Base-by-base conservation (phyloP, 495 filamentous ascomycete genomes). In the Sordaria brevicollis region DNA sequence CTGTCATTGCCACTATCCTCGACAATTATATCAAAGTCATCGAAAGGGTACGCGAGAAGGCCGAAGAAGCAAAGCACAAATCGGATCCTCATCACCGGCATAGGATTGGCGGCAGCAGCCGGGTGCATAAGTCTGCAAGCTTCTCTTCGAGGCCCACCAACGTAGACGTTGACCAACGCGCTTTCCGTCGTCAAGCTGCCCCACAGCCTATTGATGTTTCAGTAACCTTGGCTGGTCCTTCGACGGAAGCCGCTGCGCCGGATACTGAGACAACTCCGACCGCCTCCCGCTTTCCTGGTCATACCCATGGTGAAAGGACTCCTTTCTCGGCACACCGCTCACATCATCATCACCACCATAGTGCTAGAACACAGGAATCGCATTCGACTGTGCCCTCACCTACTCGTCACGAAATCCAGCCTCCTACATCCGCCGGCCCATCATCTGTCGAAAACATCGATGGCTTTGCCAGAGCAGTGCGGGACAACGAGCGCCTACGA, bases 1-100 rank as follows among this genome's bases (percentile, higher is more conserved):
- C 95, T 11, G 96, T 99, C 69, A 97, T 98, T 74, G 95, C 95
- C 39, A 98, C 95, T n/a, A 97, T 99, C 67, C 89, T 99, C 71
- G 93, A 97, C 82, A 98, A 98, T 76, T 98, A 99, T 82, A 93
- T 97, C 82, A 92, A 95, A 78, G 93, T 97, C 69, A 88, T 97
- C 68, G 95, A 98, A 72, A 93, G 92, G 76, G 90, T 91, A 70
- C 90, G 93, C 67, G 91, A 94, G 71, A 93, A 91, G 80, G 90
- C 89, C 35, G 93, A 97, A 73, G 84, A 88, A 67, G 85, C 85
- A 49, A 89, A 89, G 73, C 79, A 82, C 35, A 84, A 83, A 65
- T 78, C 80, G 34, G 76, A 81, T 37, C 78, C 78, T 41, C 77
- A 80, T 43, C 79, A 84, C 68, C 78, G 83, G 33, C 82, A 85